Base-by-base conservation (phyloP, 371 early-diverging fungal species). In the Mucor irregularis region DNA sequence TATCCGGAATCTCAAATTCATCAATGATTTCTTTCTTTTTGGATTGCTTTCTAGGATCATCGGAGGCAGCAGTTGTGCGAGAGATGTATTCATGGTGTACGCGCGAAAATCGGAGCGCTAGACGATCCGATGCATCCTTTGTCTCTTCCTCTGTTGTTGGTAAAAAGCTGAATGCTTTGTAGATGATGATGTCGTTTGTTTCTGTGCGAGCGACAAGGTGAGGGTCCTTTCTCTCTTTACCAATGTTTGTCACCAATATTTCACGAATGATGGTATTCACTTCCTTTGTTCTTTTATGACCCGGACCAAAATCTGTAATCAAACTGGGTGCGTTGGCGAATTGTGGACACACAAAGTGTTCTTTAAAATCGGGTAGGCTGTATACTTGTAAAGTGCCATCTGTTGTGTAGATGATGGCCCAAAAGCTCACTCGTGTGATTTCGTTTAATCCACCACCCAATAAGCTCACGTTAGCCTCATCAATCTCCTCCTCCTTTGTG, bases 31-130 rank as follows among this genome's bases (percentile, higher is more conserved):
- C 73, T 8, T 71, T 74, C 17, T 64, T 63, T 35, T 57, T 40
- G n/a, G 26, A 24, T 29, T 35, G 19, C 38, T 48, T 16, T 10
- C 39, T 48, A 5, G 49, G 37, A n/a, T 53, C 61, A 6, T 54
- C 45, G 11, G 44, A 31, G 0, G 38, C 19, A 2, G 69, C 60
- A 0, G 76, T 49, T 40, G 84, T 81, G 0, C 89, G 80, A 4
- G 87, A 81, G 0, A 91, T 78, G 25, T 87, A 82, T 21, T 84
- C 85, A 53, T 90, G 85, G 6, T 83, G 84, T 3, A 89, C 75
- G 6, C 88, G 85, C 6, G 83, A 76, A 53, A 93, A 85, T 14
- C 90, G 84, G 21, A 90, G 66, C 0, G 90, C 88, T 4, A 93
- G 68, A 14, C 91, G 84, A 30, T 82, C 62, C 2, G 55, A 47